These are phyloP conservation scores for Fagopyrum tataricum DNA, from an alignment of 148 eudicot genomes.

Conservation along the genomic window DNA sequence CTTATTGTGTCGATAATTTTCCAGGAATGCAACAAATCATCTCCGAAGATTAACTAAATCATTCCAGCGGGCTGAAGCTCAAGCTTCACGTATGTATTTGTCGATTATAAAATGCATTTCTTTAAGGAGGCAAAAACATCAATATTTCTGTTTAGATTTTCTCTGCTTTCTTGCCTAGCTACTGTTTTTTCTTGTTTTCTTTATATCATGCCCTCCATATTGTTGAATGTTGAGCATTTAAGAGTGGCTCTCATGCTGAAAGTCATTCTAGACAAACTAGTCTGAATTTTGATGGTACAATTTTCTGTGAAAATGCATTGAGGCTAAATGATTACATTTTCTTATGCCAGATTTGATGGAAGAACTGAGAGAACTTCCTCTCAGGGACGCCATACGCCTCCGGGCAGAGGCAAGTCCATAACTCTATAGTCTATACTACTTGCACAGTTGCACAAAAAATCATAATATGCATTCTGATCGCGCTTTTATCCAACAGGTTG, in stretches of 20 bases:
- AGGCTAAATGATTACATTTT: neutral
- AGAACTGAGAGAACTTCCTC: slow-evolving; percentile 70
- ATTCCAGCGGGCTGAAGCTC: slow-evolving; percentile 51
- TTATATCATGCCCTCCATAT: neutral
- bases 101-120: neutral
- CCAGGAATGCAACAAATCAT: slow-evolving; percentile 58
- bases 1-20: slow-evolving; percentile 12
- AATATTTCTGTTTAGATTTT: neutral
- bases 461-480: neutral
- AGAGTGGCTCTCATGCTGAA: neutral
- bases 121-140: neutral
- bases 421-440: neutral
- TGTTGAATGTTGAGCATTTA: neutral
- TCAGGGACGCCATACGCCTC: slow-evolving; percentile 75
- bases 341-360: slow-evolving; percentile 59
- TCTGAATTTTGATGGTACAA: neutral
- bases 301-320: neutral
- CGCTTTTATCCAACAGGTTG: slow-evolving; percentile 43
- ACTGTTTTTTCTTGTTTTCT: neutral
- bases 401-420: slow-evolving; percentile 53
- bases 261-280: neutral
- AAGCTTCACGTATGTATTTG: slow-evolving; percentile 50
- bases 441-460: slow-evolving; percentile 11
- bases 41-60: slow-evolving; percentile 53
- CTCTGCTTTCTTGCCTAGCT: neutral